Base-by-base conservation (phyloP, 305 asterid genomes). In the Fraxinus floribunda region DNA sequence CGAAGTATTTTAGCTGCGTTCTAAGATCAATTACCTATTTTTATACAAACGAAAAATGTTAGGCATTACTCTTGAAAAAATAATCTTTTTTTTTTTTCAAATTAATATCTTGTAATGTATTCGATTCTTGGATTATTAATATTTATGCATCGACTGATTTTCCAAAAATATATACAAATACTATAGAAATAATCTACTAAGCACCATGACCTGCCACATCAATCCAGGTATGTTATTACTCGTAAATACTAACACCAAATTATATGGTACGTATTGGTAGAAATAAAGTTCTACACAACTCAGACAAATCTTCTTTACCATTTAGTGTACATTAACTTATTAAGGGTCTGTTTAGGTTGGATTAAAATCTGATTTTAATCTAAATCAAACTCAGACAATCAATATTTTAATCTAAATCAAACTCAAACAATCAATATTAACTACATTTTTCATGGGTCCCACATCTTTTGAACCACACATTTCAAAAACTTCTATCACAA, bases 21-120 rank as follows among this genome's bases (percentile, higher is more conserved):
- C 68, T 84, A 4, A 93, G 92, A 79, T 88, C 86, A 66, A 93
- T 89, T 16, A 90, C 95, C 97, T 93, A 89, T 49, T 34, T 10
- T 18, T 2, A 10, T 20, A 5, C n/a, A 11, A 66, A 3, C 5
- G 26, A 24, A 70, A 70, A 49, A 39, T 77, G 20, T 81, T 38
- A 57, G 76, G 5, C 30, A 62, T 10, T n/a, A 60, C 60, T 49
- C 60, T 49, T 4, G 6, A 49, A 49, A 49, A 49, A 46, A 1
- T 46, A 44, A 0, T 44, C 5, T 38, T 41, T 39, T 13, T 11
- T 11, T 10, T 44, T 2, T 44, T 10, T 10, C 57, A 13, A 46
- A 46, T 3, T 46, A 39, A 46, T 46, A 16, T 13, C 5, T 13
- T 0, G 57, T 13, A 13, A 11, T 46, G 13, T 13, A 13, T 46